phyloP scores from a whole-genome alignment of 2,329 filamentous ascomycete species.

The Chaetomiaceae sp. region DNA sequence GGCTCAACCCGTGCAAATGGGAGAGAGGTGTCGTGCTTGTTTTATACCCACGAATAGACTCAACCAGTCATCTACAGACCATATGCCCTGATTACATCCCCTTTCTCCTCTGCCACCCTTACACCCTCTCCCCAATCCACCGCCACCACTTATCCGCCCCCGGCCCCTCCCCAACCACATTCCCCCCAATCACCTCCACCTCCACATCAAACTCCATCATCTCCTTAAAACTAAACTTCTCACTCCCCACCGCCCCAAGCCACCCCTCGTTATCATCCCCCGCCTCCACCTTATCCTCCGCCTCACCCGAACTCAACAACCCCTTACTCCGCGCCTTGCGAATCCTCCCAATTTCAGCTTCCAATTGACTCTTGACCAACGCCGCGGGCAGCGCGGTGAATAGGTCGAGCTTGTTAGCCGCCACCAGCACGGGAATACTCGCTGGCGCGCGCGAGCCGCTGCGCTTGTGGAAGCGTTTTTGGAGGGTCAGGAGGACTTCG shows the following conservation, averaged over 20 bases:
- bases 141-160: conserved; percentile 81
- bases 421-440: conserved; percentile 71
- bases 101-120: neutral
- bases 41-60: conserved; percentile 14
- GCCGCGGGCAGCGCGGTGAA: conserved; percentile 84
- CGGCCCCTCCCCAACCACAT: conserved; percentile 59
- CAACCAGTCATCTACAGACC: neutral
- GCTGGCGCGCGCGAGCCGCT: conserved; percentile 38
- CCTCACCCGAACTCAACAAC: conserved; percentile 75
- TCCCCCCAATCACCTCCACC: conserved; percentile 74
- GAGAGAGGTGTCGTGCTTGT: conserved; percentile 4
- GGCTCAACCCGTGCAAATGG: conserved; percentile 28
- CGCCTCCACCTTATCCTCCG: conserved; percentile 50
- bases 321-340: conserved; percentile 74
- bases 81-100: neutral
- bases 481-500: conserved; percentile 77
- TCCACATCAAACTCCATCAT: conserved; percentile 79
- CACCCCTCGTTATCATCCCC: conserved; percentile 77
- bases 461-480: conserved; percentile 51
- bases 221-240: conserved; percentile 73
- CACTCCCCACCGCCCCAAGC: conserved; percentile 75
- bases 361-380: conserved; percentile 69
- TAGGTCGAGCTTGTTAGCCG: conserved; percentile 92
- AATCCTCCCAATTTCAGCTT: conserved; percentile 76
- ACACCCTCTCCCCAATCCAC: conserved; percentile 80